Evolutionary conservation across 2,329 filamentous ascomycete genomes (phyloP).

Genomic region (Diaporthe amygdali): DNA sequence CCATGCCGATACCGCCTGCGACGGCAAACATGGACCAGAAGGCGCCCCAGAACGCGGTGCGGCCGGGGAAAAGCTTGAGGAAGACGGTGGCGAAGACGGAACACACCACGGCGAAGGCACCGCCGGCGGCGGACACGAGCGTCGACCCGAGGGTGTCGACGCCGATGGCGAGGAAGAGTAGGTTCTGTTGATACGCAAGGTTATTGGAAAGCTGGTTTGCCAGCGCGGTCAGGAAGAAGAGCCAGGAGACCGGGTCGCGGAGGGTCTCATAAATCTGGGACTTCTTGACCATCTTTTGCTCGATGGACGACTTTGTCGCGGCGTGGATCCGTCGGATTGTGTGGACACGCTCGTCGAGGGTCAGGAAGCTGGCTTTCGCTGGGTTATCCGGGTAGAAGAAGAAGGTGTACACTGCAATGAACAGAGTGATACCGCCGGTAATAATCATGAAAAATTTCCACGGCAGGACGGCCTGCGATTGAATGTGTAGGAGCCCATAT

Average conservation of each 20-base stretch:
- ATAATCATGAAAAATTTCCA: conserved; percentile 48
- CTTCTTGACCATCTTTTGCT: conserved; percentile 42
- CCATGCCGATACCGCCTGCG: conserved; percentile 37
- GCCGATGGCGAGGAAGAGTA: conserved; percentile 41
- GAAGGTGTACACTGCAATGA: conserved; percentile 40
- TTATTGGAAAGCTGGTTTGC: conserved; percentile 44
- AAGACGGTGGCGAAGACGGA: conserved; percentile 39
- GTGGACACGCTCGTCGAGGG: conserved; percentile 28
- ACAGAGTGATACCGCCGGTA: conserved; percentile 40
- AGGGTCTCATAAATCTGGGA: conserved; percentile 29
- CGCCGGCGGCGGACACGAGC: conserved; percentile 42
- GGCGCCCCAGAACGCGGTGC: conserved; percentile 36
- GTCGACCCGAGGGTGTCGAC: conserved; percentile 44
- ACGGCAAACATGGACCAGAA: conserved; percentile 39
- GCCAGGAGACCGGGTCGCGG: conserved; percentile 30
- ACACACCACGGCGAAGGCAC: conserved; percentile 38
- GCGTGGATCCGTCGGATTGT: conserved; percentile 36
- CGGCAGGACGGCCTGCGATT: conserved; percentile 34
- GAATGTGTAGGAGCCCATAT: conserved; percentile 45
- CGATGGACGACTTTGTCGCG: conserved; percentile 41
- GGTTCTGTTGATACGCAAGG: conserved; percentile 45
- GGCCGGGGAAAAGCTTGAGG: conserved; percentile 36
- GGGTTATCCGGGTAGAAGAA: conserved; percentile 36
- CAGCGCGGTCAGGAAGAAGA: conserved; percentile 35
- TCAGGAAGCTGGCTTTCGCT: conserved; percentile 28